A percentile compares a stretch with the other conserved stretches of the same genome.
Conservation (phyloP, 2,329 filamentous ascomycete genomes). For the Pseudogymnoascus sp. region DNA sequence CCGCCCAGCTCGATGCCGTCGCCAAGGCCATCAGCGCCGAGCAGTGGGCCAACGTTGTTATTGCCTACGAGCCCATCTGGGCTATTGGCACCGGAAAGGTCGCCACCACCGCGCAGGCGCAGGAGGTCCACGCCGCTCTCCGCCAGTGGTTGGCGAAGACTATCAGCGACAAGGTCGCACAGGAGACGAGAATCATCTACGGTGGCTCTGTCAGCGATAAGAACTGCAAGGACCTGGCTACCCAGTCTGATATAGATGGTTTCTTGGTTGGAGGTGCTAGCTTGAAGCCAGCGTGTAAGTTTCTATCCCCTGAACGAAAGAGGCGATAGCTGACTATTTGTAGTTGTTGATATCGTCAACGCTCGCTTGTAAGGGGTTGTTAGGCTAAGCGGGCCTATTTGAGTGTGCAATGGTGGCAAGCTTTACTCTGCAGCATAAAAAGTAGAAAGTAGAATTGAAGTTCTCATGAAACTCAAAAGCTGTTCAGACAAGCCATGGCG, state of each 20-base stretch:
- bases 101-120: constrained; percentile 79
- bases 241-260: constrained; percentile 92
- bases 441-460: constrained; percentile 1
- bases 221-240: constrained; percentile 90
- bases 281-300: constrained; percentile 90
- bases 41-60: constrained; percentile 90
- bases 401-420: constrained; percentile 1
- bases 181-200: constrained; percentile 90
- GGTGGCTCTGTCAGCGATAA: constrained; percentile 96
- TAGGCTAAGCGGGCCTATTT: background rate
- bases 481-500: background rate
- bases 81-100: constrained; percentile 91
- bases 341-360: constrained; percentile 65
- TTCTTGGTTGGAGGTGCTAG: constrained; percentile 96
- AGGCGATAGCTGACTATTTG: constrained; percentile 12
- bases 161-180: constrained; percentile 66
- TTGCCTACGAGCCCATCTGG: constrained; percentile 99
- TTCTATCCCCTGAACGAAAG: background rate
- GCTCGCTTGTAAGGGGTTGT: constrained; percentile 33
- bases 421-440: constrained; percentile 1
- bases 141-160: constrained; percentile 78
- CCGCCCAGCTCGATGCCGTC: constrained; percentile 75
- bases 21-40: constrained; percentile 58
- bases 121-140: constrained; percentile 90
- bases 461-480: constrained; percentile 14